These are phyloP conservation scores for Domatiomyces globalis DNA, from an alignment of 2,329 filamentous ascomycete species.

Conservation along the genomic window DNA sequence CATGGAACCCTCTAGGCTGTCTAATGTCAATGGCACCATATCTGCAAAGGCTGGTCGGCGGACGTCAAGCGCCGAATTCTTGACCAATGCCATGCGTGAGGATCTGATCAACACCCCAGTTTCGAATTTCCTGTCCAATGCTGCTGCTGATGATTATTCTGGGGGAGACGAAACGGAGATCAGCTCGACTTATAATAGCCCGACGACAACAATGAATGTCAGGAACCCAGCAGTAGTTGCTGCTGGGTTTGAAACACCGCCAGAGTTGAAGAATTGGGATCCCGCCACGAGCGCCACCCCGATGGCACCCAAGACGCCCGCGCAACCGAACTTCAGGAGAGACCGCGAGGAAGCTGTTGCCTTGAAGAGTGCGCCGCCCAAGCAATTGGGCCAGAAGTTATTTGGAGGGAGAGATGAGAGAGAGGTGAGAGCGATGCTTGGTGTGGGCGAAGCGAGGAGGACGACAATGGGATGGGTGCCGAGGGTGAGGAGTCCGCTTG, in stretches of 20 bases:
- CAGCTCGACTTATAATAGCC: conserved; percentile 11
- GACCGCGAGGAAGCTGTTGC: conserved; percentile 21
- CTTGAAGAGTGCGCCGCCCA: conserved; percentile 42
- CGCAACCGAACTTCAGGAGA: conserved; percentile 30
- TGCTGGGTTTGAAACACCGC: neutral
- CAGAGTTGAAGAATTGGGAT: conserved; percentile 3
- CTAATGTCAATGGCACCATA: conserved; percentile 54
- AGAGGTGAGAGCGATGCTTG: conserved; percentile 1
- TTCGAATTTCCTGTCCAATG: neutral
- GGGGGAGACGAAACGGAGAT: conserved; percentile 7
- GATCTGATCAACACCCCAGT: conserved; percentile 12
- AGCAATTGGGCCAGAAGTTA: conserved; percentile 32
- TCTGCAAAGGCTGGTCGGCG: conserved; percentile 22
- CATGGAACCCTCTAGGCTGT: conserved; percentile 61
- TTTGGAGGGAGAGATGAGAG: conserved; percentile 20
- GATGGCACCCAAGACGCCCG: conserved; percentile 19
- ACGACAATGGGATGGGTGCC: conserved; percentile 69
- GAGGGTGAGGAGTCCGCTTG: conserved; percentile 58
- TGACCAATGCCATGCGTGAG: conserved; percentile 7
- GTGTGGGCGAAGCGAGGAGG: conserved; percentile 54
- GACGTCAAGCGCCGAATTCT: conserved; percentile 3
- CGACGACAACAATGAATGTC: conserved; percentile 5
- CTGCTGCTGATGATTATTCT: neutral
- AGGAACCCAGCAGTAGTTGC: neutral
- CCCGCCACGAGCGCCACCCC: conserved; percentile 17